Evolutionary conservation across 169 alveolate genomes (phyloP), one percentile per base, ranked within the genome.

Genomic region (Eimeria mitis): DNA sequence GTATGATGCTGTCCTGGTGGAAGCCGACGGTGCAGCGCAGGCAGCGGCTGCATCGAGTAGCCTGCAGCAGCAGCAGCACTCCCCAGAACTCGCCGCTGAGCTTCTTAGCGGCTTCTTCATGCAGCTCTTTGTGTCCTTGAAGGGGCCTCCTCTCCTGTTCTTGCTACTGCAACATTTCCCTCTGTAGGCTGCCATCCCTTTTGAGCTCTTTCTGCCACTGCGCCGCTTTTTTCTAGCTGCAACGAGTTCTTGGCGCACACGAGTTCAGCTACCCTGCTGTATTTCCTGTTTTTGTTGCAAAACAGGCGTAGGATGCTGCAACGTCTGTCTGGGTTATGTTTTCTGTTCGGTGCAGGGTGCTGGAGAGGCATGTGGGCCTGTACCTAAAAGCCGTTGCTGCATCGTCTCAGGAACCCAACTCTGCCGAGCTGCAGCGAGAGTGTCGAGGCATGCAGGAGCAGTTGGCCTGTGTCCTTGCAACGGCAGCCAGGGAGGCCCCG

Each of bases 41-140:
- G 89, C 90, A 52, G 73, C 90, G 63, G 90, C 90, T 54, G 90
- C 91, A 59, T 78, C 91, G n/a, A 37, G 76, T 63, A 44, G 79
- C 78, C 47, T 84, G 79, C 79, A 84, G 91, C 91, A 83, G 90
- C 90, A 84, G 78, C 91, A 84, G 76, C 91, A 84, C 61, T 84
- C 91, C 61, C 91, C 91, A 59, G 91, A 84, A 59, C 78, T 54
- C 47, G 91, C 91, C 47, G 91, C 91, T 19, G 71, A 84, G 78
- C 91, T 56, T 2, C 91, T 84, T 9, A 34, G 79, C 59, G 91
- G 91, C n/a, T 84, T 84, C 76, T 84, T 65, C 78, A 84, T 84
- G 91, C 91, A 84, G 42, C 56, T 84, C 21, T 44, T 84, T 52
- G 91, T 84, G 16, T 84, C 91, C 5, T n/a, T 84, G n/a, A 84